Conservation (phyloP, 805 yeast genomes). For the Yarrowia sp. region DNA sequence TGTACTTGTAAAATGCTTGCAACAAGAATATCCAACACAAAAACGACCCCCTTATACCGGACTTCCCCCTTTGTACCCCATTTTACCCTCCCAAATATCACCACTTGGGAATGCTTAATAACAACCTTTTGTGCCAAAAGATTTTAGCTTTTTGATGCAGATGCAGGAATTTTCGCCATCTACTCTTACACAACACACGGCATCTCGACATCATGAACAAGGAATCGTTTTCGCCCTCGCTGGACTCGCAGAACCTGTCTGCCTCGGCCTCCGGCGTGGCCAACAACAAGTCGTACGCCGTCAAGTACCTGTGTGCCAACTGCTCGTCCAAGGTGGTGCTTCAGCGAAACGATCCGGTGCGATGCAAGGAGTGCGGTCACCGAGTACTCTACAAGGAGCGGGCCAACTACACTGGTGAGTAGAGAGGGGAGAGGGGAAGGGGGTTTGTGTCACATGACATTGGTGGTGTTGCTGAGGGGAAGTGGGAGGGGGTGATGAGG, state of each 20-base stretch:
- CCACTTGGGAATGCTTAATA: too few relatives aligned
- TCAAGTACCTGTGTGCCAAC: constrained; percentile 93
- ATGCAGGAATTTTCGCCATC: constrained; percentile 27
- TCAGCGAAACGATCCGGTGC: constrained; percentile 92
- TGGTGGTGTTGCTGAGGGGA: neutral
- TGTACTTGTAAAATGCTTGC: too few relatives aligned
- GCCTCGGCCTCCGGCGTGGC: constrained; percentile 86
- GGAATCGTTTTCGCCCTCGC: constrained; percentile 52
- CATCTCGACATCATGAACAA: constrained; percentile 44
- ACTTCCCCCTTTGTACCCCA: too few relatives aligned
- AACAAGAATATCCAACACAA: too few relatives aligned
- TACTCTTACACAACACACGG: neutral
- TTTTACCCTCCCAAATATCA: too few relatives aligned
- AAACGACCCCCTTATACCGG: too few relatives aligned
- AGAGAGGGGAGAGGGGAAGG: neutral
- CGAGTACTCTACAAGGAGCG: constrained; percentile 96
- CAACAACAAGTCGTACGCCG: constrained; percentile 76
- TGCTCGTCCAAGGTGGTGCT: constrained; percentile 90
- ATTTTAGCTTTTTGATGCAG: neutral
- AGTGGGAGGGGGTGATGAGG: neutral
- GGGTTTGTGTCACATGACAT: neutral
- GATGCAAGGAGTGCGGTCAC: constrained; percentile 99
- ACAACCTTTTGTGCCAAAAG: neutral
- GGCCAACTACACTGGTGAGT: constrained; percentile 90
- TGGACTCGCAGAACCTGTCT: constrained; percentile 46